These are phyloP conservation scores for Geopyxis carbonaria DNA, from an alignment of 495 filamentous ascomycete genomes.

Conservation along the genomic window DNA sequence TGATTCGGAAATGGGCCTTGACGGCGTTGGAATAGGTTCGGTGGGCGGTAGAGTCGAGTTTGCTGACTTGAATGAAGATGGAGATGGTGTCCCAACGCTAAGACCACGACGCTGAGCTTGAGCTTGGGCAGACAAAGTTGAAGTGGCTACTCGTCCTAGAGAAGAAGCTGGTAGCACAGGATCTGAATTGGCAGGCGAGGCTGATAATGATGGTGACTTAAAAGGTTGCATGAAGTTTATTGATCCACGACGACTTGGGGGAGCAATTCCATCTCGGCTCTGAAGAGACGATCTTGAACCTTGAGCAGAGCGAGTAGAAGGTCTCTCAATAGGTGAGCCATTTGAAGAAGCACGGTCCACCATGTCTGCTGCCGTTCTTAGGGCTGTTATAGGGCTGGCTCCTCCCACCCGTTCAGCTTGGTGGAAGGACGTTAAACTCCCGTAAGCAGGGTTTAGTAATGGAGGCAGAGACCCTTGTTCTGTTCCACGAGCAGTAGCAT, in stretches of 20 bases:
- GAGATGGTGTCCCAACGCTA: conserved; percentile 16
- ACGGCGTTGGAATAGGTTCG: neutral
- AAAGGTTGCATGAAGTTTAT: conserved; percentile 79
- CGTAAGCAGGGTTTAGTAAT: conserved; percentile 65
- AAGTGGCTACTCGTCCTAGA: conserved; percentile 27
- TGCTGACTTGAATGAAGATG: conserved; percentile 9
- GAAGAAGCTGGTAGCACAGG: conserved; percentile 48
- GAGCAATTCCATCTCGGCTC: neutral
- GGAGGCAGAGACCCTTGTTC: conserved; percentile 1
- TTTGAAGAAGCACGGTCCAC: conserved; percentile 31
- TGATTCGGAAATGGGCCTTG: conserved; percentile 35
- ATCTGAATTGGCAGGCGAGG: conserved; percentile 54
- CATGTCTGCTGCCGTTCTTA: conserved; percentile 48
- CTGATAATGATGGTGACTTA: conserved; percentile 82
- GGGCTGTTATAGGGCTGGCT: conserved; percentile 72
- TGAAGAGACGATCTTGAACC: conserved; percentile 42
- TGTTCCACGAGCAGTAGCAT: conserved; percentile 24
- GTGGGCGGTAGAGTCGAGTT: neutral
- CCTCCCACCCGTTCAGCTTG: conserved; percentile 50
- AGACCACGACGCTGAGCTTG: conserved; percentile 14
- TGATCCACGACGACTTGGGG: conserved; percentile 46
- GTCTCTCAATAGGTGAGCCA: conserved; percentile 45
- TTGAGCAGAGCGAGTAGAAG: conserved; percentile 39
- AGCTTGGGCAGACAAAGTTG: too few relatives aligned
- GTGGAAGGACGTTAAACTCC: conserved; percentile 85